These are phyloP conservation scores for Lichenothelia convexa DNA, from an alignment of 495 filamentous ascomycete genomes.

Conservation along the genomic window DNA sequence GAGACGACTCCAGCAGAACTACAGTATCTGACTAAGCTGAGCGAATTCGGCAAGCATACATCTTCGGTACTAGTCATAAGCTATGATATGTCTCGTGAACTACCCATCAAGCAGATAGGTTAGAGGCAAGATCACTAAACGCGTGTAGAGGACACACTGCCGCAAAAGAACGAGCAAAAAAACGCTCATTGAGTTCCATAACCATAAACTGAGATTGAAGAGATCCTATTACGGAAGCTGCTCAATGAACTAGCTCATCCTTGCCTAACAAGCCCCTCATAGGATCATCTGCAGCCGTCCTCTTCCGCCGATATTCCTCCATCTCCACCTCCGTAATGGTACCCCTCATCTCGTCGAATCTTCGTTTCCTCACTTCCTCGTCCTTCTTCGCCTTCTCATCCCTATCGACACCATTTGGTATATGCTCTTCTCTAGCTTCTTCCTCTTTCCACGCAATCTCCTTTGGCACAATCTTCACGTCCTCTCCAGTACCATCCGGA, in stretches of 20 bases:
- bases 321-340: conserved; percentile 66
- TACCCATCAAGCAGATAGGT: too few relatives aligned
- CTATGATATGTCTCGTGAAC: too few relatives aligned
- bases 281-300: conserved; percentile 54
- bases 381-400: conserved; percentile 21
- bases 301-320: conserved; percentile 61
- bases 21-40: too few relatives aligned
- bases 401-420: conserved; percentile 16
- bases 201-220: too few relatives aligned
- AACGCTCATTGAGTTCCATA: conserved; percentile 7
- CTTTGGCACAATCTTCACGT: conserved; percentile 11
- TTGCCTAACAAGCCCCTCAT: conserved; percentile 63
- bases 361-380: conserved; percentile 42
- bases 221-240: too few relatives aligned
- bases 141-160: too few relatives aligned
- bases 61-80: too few relatives aligned
- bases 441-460: conserved; percentile 21
- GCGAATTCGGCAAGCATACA: too few relatives aligned
- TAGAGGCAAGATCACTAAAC: too few relatives aligned
- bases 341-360: conserved; percentile 53
- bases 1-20: too few relatives aligned
- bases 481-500: conserved; percentile 10
- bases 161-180: too few relatives aligned
- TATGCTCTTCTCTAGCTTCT: conserved; percentile 14
- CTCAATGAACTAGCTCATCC: conserved; percentile 27